A percentile compares a stretch with the other conserved stretches of the same genome.
These are phyloP conservation scores for Oidiodendron maius DNA, from an alignment of 495 filamentous ascomycete species.

Conservation along the genomic window DNA sequence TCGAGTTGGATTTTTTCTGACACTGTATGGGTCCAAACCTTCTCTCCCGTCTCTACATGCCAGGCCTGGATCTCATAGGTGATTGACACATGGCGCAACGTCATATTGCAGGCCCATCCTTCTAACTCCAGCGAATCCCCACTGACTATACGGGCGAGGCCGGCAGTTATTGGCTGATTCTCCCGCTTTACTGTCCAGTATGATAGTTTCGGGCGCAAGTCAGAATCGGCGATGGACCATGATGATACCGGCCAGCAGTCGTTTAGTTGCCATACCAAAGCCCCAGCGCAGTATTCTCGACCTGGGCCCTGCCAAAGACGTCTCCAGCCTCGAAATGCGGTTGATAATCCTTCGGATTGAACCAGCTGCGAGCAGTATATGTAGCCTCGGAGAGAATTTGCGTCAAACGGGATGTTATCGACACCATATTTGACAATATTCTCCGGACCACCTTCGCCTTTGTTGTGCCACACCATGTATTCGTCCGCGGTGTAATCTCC, in stretches of 20 bases:
- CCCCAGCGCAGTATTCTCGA: not conserved
- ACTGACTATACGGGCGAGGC: not conserved
- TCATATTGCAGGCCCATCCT: not conserved
- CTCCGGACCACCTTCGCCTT: too few species aligned
- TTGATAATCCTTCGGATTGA: not conserved
- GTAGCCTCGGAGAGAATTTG: not conserved
- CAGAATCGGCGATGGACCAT: not conserved
- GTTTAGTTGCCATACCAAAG: not conserved
- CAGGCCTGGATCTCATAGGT: not conserved
- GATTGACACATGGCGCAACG: not conserved
- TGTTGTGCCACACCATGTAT: not conserved
- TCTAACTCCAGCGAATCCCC: not conserved
- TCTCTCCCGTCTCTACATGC: not conserved
- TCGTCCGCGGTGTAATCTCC: not conserved
- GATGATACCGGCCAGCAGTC: slow-evolving; percentile 1
- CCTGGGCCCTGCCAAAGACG: not conserved
- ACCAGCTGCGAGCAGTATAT: slow-evolving; percentile 1
- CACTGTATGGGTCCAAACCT: not conserved
- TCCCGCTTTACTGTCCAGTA: not conserved
- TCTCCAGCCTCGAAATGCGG: not conserved
- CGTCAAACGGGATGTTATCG: not conserved
- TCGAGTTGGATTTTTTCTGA: not conserved
- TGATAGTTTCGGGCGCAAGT: slow-evolving; percentile 2
- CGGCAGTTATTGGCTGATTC: not conserved
- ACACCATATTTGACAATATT: not conserved